phyloP scores from a whole-genome alignment of 768 basidiomycete genomes.

The Tephrocybe sp. region DNA sequence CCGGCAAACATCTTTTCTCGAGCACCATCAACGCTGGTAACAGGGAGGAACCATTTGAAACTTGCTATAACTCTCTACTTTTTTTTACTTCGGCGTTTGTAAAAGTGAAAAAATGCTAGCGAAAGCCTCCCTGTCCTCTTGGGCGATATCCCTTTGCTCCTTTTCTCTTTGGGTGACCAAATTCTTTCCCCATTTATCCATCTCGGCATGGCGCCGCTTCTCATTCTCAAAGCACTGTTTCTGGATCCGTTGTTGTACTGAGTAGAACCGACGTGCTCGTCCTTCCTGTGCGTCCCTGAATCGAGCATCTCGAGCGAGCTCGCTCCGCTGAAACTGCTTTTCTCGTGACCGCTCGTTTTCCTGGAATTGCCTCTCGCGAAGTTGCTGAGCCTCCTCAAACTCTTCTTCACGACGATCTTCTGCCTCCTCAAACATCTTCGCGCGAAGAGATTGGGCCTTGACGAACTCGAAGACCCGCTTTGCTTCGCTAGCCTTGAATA shows the following conservation, averaged over 20 bases:
- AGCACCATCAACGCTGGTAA: too few relatives aligned
- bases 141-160: too few relatives aligned
- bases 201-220: neutral
- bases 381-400: constrained; percentile 1
- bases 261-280: neutral
- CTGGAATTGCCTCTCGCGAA: neutral
- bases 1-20: too few relatives aligned
- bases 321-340: neutral
- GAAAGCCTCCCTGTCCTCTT: too few relatives aligned
- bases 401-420: neutral
- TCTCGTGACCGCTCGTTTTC: neutral
- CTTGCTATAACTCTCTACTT: too few relatives aligned
- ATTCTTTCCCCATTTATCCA: constrained; percentile 2
- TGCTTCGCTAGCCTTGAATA: constrained; percentile 8
- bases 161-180: neutral
- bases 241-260: neutral
- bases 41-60: too few relatives aligned
- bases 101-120: too few relatives aligned
- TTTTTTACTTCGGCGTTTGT: too few relatives aligned
- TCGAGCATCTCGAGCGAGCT: neutral
- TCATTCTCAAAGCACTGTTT: constrained; percentile 1
- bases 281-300: neutral
- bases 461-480: constrained; percentile 1
- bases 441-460: constrained; percentile 1
- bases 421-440: neutral